Conservation (phyloP, 2,329 filamentous ascomycete genomes). For the Paraconiothyrium sp. region DNA sequence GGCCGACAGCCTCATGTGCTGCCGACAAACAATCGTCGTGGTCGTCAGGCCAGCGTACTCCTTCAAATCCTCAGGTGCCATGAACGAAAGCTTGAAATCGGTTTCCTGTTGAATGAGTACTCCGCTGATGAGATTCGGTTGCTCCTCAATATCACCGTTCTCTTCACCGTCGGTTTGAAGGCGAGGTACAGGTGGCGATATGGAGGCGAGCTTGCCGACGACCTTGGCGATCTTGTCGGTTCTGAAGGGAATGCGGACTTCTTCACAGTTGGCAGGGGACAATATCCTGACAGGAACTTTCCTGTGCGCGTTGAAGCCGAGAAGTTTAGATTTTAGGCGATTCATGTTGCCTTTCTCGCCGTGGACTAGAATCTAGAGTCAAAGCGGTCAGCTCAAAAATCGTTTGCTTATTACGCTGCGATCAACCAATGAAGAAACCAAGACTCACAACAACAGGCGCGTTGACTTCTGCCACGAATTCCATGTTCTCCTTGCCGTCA, state of each 20-base stretch:
- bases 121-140: conserved; percentile 75
- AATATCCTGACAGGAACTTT: conserved; percentile 87
- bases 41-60: conserved; percentile 98
- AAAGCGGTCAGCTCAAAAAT: conserved; percentile 19
- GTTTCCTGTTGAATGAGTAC: conserved; percentile 84
- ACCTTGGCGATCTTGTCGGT: conserved; percentile 96
- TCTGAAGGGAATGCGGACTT: conserved; percentile 93
- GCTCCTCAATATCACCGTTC: conserved; percentile 35
- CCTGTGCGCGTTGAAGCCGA: conserved; percentile 89
- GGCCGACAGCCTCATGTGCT: conserved; percentile 85
- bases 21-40: conserved; percentile 91
- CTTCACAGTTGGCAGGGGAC: conserved; percentile 93
- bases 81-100: conserved; percentile 95
- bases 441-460: conserved; percentile 88
- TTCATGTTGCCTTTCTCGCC: conserved; percentile 99
- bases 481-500: conserved; percentile 92
- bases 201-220: conserved; percentile 88
- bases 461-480: conserved; percentile 94
- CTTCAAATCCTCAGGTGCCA: conserved; percentile 94
- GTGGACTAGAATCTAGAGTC: conserved; percentile 84
- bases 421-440: conserved; percentile 49
- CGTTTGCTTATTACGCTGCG: neutral
- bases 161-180: conserved; percentile 46
- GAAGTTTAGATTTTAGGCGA: conserved; percentile 90
- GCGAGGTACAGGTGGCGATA: conserved; percentile 69